Conservation (phyloP, 2,329 filamentous ascomycete genomes). For the Fusarium sp. region DNA sequence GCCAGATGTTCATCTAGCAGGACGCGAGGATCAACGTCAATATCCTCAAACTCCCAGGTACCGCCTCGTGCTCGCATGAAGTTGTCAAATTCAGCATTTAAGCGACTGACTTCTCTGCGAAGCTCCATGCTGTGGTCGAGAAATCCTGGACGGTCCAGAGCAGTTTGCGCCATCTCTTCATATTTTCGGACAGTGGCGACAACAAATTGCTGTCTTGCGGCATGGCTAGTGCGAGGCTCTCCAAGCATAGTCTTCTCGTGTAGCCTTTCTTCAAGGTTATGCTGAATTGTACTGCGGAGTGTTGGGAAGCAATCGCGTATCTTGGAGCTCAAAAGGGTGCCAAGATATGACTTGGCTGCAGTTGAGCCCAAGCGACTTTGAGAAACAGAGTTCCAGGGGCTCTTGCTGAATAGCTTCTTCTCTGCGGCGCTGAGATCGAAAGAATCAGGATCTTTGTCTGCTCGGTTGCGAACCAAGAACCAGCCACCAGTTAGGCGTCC, state of each 20-base stretch:
- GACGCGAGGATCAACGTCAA: constrained; percentile 20
- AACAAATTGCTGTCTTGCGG: constrained; percentile 40
- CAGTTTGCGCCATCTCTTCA: constrained; percentile 19
- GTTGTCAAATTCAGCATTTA: constrained; percentile 38
- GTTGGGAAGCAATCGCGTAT: constrained; percentile 47
- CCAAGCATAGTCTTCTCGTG: constrained; percentile 34
- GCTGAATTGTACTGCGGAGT: constrained; percentile 36
- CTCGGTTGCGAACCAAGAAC: constrained; percentile 50
- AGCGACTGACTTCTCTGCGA: constrained; percentile 28
- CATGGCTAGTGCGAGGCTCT: constrained; percentile 34
- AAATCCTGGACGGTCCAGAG: constrained; percentile 41
- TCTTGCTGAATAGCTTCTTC: constrained; percentile 37
- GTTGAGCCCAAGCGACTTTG: constrained; percentile 39
- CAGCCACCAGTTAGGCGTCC: constrained; percentile 38
- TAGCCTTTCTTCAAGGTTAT: constrained; percentile 27
- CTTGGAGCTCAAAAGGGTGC: constrained; percentile 44
- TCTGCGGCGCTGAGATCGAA: constrained; percentile 43
- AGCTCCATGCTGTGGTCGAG: constrained; percentile 33
- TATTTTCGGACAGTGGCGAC: constrained; percentile 35
- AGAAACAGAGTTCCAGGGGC: constrained; percentile 42
- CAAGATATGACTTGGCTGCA: constrained; percentile 43
- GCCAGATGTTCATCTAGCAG: neutral
- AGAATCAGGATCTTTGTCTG: constrained; percentile 31
- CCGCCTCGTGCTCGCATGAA: constrained; percentile 42
- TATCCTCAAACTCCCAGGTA: constrained; percentile 39